phyloP scores from a whole-genome alignment of 257 asterid genomes.

The Lavandula angustifolia region DNA sequence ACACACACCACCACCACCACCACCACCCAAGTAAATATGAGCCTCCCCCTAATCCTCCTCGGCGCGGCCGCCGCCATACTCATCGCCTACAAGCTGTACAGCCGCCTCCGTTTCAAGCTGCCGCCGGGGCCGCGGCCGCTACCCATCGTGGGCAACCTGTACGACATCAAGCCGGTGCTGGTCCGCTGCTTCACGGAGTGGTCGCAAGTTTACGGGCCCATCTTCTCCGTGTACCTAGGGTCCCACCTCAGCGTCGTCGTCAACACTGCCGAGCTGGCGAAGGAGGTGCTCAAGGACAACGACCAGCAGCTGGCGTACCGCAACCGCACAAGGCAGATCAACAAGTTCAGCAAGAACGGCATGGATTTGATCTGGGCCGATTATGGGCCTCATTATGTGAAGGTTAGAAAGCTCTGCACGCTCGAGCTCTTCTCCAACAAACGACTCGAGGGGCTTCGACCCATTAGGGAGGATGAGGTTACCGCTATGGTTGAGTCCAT shows the following conservation, averaged over 20 bases:
- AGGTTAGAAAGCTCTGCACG: conserved; percentile 76
- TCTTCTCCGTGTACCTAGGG: conserved; percentile 53
- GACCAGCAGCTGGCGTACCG: conserved; percentile 48
- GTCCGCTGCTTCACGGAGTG: conserved; percentile 51
- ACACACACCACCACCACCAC: neutral
- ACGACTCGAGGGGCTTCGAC: conserved; percentile 74
- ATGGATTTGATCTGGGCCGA: conserved; percentile 89
- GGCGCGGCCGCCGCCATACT: conserved; percentile 31
- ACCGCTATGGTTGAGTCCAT: conserved; percentile 75
- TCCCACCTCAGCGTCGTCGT: conserved; percentile 47
- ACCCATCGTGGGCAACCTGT: conserved; percentile 47
- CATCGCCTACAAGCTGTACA: conserved; percentile 46
- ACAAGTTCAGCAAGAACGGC: conserved; percentile 67
- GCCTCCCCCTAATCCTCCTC: conserved; percentile 33
- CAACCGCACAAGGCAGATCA: conserved; percentile 43
- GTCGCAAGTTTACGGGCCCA: conserved; percentile 49
- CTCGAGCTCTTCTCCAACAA: conserved; percentile 74
- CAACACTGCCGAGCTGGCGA: conserved; percentile 43
- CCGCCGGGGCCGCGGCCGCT: conserved; percentile 53
- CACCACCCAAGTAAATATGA: conserved; percentile 34
- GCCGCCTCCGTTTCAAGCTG: conserved; percentile 43
- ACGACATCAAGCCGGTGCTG: conserved; percentile 44
- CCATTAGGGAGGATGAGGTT: conserved; percentile 84
- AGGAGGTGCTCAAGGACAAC: conserved; percentile 50
- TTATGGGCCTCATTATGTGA: conserved; percentile 87